phyloP scores from a whole-genome alignment of 495 filamentous ascomycete genomes.

The Aspergillus heteromorphus region DNA sequence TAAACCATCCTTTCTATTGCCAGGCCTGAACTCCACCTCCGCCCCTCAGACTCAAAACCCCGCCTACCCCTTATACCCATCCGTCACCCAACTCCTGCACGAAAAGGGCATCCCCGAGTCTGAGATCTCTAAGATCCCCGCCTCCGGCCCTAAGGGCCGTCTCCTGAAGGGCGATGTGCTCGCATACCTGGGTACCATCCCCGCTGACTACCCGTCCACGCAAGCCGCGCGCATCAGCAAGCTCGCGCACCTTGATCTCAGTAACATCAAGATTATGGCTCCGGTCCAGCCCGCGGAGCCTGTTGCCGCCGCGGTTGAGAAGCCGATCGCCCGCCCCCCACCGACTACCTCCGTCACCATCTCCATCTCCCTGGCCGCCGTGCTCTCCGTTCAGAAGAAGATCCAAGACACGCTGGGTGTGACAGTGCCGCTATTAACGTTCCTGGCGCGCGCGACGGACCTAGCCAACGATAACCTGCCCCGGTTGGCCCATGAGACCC shows the following conservation, averaged over 20 bases:
- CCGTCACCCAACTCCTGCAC: slow-evolving; percentile 75
- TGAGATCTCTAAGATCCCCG: slow-evolving; percentile 71
- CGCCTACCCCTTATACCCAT: slow-evolving; percentile 78
- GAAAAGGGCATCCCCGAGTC: slow-evolving; percentile 66
- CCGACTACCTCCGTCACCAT: slow-evolving; percentile 47
- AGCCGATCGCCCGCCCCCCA: slow-evolving; percentile 29
- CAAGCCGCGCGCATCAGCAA: slow-evolving; percentile 65
- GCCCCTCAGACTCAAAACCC: slow-evolving; percentile 54
- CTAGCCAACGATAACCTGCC: slow-evolving; percentile 85
- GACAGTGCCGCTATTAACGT: slow-evolving; percentile 77
- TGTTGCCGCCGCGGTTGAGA: slow-evolving; percentile 31
- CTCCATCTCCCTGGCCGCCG: slow-evolving; percentile 69
- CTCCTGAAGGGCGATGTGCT: slow-evolving; percentile 94
- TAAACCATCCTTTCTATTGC: background rate
- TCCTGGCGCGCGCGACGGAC: slow-evolving; percentile 76
- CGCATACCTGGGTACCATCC: slow-evolving; percentile 76
- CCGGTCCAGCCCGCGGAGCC: slow-evolving; percentile 44
- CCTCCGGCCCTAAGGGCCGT: slow-evolving; percentile 82
- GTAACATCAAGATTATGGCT: slow-evolving; percentile 84
- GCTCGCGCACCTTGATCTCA: slow-evolving; percentile 80
- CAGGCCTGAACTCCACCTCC: slow-evolving; percentile 34
- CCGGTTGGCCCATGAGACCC: slow-evolving; percentile 50
- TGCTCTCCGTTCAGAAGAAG: slow-evolving; percentile 72
- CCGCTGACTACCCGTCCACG: slow-evolving; percentile 60
- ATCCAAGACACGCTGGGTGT: slow-evolving; percentile 70